Base-by-base conservation (phyloP, 106 monocot genomes). In the Narthecium ossifragum region DNA sequence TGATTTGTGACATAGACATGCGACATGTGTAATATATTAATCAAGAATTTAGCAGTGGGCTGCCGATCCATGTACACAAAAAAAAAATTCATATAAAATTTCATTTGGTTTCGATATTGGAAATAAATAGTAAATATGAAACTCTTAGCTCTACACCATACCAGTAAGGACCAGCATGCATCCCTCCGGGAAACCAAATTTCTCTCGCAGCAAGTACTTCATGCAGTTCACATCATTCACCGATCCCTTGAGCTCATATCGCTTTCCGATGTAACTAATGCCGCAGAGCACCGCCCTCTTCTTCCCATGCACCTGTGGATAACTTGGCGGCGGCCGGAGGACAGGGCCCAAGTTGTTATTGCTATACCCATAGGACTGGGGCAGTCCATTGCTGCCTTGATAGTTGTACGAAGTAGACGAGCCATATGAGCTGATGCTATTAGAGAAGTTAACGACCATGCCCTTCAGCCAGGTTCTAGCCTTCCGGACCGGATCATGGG, bases 161-260 rank as follows among this genome's bases (percentile, higher is more conserved):
- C 88, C 85, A 5, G 93, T 82, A 12, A 93, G 81, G 26, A 93
- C 60, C 21, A 88, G 67, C 26, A 93, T 75, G 76, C 76, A 66
- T 0, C 85, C 62, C 4, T 32, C 54, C 0, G 78, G 61, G 64
- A 93, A 93, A 5, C 71, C 69, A 26, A 71, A 75, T 45, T 65
- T 66, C 23, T 63, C 46, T 0, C 29, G 30, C 1, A 93, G 79
- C 51, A 93, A 53, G 60, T 56, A 80, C 51, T 59, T 65, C 73
- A 88, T 79, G 69, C 69, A 85, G 46, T 88, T 78, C 33, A 88
- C 79, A 37, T 93, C 93, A 36, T 85, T 93, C 24, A 93, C 67
- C 0, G 82, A 82, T 51, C 93, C 93, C 53, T 74, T 77, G 47
- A 93, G 82, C 77, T 93, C 85, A 51, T 88, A 85, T 20, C 67